These are phyloP conservation scores for Oryza meyeriana DNA, from an alignment of 176 grass and related monocot species.

Conservation along the genomic window DNA sequence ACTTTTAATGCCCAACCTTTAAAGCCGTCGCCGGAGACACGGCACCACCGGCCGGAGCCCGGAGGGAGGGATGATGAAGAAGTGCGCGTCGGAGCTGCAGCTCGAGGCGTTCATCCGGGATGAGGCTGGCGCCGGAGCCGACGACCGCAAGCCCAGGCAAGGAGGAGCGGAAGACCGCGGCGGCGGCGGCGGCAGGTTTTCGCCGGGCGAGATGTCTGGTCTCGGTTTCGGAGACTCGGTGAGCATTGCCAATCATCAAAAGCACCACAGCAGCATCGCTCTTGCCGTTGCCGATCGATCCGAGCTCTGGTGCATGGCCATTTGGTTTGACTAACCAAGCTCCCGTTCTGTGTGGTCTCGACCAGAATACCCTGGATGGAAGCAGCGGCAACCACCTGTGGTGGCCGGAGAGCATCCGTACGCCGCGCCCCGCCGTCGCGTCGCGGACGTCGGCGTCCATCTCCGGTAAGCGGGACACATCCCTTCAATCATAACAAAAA, in stretches of 20 bases:
- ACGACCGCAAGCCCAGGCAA: too few species aligned
- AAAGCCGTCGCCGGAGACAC: conserved; percentile 8
- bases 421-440: conserved; percentile 3
- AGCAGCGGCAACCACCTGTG: conserved; percentile 27
- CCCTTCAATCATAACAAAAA: not conserved
- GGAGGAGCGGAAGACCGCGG: too few species aligned
- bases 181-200: too few species aligned
- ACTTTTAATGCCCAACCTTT: not conserved
- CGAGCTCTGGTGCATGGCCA: too few species aligned
- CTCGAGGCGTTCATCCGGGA: conserved; percentile 63
- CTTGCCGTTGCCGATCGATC: too few species aligned
- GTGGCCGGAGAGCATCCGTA: conserved; percentile 40
- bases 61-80: conserved; percentile 90
- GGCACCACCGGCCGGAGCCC: not conserved
- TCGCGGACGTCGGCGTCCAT: conserved; percentile 40
- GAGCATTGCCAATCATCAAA: too few species aligned
- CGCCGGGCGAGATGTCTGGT: not conserved
- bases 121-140: not conserved
- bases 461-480: conserved; percentile 41
- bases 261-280: too few species aligned
- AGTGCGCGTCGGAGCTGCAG: conserved; percentile 60
- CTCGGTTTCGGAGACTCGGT: conserved; percentile 6
- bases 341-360: too few species aligned
- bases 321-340: too few species aligned
- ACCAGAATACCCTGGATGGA: too few species aligned